A percentile compares a stretch with the other conserved stretches of the same genome.
These are phyloP conservation scores for Aspergillus ustus DNA, from an alignment of 2,329 filamentous ascomycete genomes.

Conservation along the genomic window DNA sequence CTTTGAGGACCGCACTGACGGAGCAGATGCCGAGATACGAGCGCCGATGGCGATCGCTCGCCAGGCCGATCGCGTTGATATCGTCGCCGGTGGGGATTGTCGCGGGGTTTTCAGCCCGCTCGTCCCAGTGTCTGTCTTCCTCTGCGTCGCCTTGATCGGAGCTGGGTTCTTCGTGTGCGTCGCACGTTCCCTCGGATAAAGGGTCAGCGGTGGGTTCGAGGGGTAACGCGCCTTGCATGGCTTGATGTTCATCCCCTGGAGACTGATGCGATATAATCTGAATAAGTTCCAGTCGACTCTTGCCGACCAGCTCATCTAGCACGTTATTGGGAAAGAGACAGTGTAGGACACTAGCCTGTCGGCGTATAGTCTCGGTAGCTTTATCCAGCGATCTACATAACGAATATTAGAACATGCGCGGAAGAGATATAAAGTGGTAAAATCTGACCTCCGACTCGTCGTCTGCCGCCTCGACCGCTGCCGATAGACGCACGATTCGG, in stretches of 20 bases:
- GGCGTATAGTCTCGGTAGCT: conserved; percentile 5
- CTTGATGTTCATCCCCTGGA: neutral
- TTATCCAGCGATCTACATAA: neutral
- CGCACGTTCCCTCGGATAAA: too few relatives aligned
- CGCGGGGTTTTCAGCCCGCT: conserved; percentile 8
- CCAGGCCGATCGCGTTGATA: conserved; percentile 14
- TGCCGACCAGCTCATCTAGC: conserved; percentile 7
- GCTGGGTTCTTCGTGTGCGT: neutral
- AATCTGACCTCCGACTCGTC: neutral
- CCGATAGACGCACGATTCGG: conserved; percentile 10
- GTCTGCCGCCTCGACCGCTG: conserved; percentile 9
- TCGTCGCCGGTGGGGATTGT: conserved; percentile 9
- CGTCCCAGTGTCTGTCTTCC: conserved; percentile 13
- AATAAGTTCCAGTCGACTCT: conserved; percentile 8
- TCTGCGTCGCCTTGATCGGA: conserved; percentile 4
- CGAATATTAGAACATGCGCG: too few relatives aligned
- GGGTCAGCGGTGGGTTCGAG: too few relatives aligned
- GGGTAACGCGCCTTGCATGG: neutral
- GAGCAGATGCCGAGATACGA: conserved; percentile 17
- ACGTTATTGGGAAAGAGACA: conserved; percentile 4
- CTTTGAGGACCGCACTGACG: conserved; percentile 9
- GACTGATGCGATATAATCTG: neutral
- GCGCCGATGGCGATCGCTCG: conserved; percentile 12
- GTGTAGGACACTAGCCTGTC: conserved; percentile 5
- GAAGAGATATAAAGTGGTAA: neutral